Conservation (phyloP, 2,329 filamentous ascomycete genomes). For the Alternaria panax region DNA sequence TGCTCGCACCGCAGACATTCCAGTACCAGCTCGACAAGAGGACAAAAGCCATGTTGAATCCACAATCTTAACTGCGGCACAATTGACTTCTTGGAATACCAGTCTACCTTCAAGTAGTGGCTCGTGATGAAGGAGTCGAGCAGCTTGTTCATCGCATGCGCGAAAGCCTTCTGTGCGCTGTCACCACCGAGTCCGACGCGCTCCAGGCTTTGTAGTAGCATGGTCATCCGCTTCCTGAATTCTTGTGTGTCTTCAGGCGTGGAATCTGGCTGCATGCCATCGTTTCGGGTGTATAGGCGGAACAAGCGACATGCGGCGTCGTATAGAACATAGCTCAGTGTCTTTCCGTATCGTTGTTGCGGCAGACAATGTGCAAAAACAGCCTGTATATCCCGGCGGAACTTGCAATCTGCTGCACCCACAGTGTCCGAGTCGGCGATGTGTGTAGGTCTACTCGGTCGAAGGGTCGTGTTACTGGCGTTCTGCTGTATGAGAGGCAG, state of each 20-base stretch:
- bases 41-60: constrained; percentile 72
- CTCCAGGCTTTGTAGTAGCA: constrained; percentile 66
- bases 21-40: constrained; percentile 69
- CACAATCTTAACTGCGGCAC: constrained; percentile 69
- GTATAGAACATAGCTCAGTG: constrained; percentile 63
- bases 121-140: constrained; percentile 69
- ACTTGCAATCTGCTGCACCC: constrained; percentile 52
- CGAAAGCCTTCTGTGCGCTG: constrained; percentile 73
- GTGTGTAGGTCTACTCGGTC: constrained; percentile 51
- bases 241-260: constrained; percentile 28
- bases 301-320: constrained; percentile 59
- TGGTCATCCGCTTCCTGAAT: constrained; percentile 61
- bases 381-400: constrained; percentile 69
- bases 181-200: constrained; percentile 74
- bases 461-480: constrained; percentile 33
- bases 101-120: constrained; percentile 68
- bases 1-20: constrained; percentile 45
- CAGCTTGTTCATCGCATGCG: constrained; percentile 71
- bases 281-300: constrained; percentile 47
- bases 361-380: constrained; percentile 70
- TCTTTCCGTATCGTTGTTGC: constrained; percentile 59
- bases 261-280: constrained; percentile 29
- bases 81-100: constrained; percentile 62
- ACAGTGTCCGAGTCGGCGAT: constrained; percentile 23
- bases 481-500: constrained; percentile 39